Evolutionary conservation across 805 yeast species (phyloP).

Genomic region (Wickerhamiella parazyma): DNA sequence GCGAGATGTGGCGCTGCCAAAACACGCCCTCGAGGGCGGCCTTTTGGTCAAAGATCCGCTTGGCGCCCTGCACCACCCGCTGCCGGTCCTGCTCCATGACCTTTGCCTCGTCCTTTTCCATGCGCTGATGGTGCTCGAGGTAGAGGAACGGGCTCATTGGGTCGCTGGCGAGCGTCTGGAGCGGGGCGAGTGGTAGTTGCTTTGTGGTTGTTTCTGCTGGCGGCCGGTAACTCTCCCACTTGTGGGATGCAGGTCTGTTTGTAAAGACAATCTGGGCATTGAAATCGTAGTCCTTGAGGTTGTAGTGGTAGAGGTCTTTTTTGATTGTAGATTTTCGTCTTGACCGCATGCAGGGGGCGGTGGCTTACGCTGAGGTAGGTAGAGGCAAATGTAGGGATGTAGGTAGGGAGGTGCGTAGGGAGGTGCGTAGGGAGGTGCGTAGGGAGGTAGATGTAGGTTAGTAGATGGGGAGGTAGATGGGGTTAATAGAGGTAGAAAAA

Average conservation of each 20-base stretch:
- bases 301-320: constrained; percentile 15
- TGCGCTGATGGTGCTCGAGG: constrained; percentile 40
- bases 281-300: constrained; percentile 12
- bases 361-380: not conserved
- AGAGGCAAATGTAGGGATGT: no score
- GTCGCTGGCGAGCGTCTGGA: not conserved
- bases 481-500: no score
- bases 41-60: constrained; percentile 30
- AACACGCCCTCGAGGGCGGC: constrained; percentile 34
- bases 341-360: constrained; percentile 3
- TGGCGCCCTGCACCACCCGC: constrained; percentile 43
- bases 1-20: constrained; percentile 36
- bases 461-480: no score
- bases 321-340: constrained; percentile 3
- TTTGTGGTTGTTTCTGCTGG: not conserved
- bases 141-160: constrained; percentile 33
- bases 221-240: not conserved
- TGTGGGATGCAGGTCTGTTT: not conserved
- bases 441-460: no score
- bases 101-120: constrained; percentile 51
- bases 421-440: no score
- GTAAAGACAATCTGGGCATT: constrained; percentile 10
- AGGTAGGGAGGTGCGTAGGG: no score
- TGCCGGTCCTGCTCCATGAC: constrained; percentile 43
- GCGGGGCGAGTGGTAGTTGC: not conserved